Evolutionary conservation across 371 early-diverging fungal genomes (phyloP), one percentile per base, ranked within the genome.

Genomic region (Mucor lusitanicus): DNA sequence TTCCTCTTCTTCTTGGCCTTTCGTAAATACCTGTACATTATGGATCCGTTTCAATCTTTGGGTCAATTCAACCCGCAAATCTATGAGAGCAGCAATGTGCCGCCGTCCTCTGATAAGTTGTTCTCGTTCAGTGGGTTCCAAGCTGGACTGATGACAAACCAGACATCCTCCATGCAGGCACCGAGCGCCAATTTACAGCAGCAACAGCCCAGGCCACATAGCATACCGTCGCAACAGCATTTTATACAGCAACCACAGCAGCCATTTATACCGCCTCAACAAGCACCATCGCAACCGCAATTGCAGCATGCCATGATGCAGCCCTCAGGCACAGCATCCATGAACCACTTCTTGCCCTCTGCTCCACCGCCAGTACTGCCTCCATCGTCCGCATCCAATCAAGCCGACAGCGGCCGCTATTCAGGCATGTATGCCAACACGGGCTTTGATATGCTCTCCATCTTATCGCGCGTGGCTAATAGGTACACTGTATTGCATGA

Each of bases 371-470:
- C 39, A 21, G 35, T 30, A 0, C 33, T 37, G 8, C 64, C 59
- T 4, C 30, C 67, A 15, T 35, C 40, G 15, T n/a, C 59, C 0
- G 3, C 11, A 13, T 9, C 60, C 17, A 28, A 33, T n/a, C 28
- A 59, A 25, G 44, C 3, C 1, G 59, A 60, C n/a, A 61, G 46
- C 35, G 55, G 48, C 13, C 58, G 63, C 19, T 67, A 71, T 11
- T 67, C 80, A 0, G 80, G 82, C 6, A 68, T 85, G 40, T 83
- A 83, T 62, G 81, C 84, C 6, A 80, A 71, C 44, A 75, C 85
- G 0, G 91, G 91, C 3, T 89, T 90, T 60, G 90, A 90, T 68
- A 79, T 91, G 76, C 64, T 90, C 28, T 77, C 81, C 0, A 77
- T 90, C 27, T 72, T 91, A 37, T 76, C 86, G 6, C 71, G 73